phyloP scores from a whole-genome alignment of 495 filamentous ascomycete species.

The Umbilicaria muhlenbergii region DNA sequence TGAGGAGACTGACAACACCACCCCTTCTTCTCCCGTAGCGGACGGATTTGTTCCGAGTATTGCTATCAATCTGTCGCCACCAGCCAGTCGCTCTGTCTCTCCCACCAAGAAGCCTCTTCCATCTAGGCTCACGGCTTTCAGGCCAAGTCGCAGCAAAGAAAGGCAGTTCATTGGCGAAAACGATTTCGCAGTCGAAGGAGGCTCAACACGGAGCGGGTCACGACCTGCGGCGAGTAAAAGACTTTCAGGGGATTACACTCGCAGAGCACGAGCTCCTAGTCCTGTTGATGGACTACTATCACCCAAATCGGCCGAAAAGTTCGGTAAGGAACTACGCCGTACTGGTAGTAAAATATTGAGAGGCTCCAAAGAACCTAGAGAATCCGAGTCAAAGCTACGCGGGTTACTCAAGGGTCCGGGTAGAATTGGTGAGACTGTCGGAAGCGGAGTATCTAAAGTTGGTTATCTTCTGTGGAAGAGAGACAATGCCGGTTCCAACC shows the following conservation, averaged over 20 bases:
- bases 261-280: neutral
- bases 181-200: conserved; percentile 3
- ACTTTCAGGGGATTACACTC: neutral
- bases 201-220: neutral
- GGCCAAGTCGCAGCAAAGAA: conserved; percentile 25
- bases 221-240: conserved; percentile 1
- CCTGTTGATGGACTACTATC: conserved; percentile 8
- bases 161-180: conserved; percentile 6
- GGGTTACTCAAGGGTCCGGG: conserved; percentile 39
- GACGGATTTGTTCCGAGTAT: conserved; percentile 38
- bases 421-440: conserved; percentile 36
- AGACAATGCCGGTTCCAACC: conserved; percentile 24
- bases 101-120: conserved; percentile 31
- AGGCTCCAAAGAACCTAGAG: conserved; percentile 9
- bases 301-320: conserved; percentile 4
- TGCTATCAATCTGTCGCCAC: conserved; percentile 37
- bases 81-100: conserved; percentile 35
- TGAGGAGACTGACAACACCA: conserved; percentile 31
- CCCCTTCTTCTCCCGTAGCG: conserved; percentile 30
- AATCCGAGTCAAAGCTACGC: conserved; percentile 21
- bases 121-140: conserved; percentile 25
- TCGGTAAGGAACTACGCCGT: conserved; percentile 1
- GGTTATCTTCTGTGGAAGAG: conserved; percentile 39
- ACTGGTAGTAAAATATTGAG: conserved; percentile 5
- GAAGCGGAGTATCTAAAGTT: conserved; percentile 40